Conservation (phyloP, 495 filamentous ascomycete genomes). For the Parachaetomium inaequale region DNA sequence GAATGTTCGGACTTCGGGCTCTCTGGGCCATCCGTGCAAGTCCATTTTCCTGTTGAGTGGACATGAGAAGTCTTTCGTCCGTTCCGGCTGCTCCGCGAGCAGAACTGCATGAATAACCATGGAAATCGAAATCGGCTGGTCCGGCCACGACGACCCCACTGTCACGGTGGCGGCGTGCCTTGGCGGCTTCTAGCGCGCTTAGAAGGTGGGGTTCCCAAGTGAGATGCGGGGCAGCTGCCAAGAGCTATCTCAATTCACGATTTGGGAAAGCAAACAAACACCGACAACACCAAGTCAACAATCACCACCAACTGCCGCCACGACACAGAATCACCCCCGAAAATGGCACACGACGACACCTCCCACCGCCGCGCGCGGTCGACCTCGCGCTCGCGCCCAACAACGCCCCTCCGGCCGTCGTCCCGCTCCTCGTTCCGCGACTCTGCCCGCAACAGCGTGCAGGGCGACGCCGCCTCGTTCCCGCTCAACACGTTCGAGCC, state of each 20-base stretch:
- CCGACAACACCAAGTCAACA: not conserved
- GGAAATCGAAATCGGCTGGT: not conserved
- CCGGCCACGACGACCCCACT: constrained; percentile 2
- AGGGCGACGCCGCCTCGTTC: constrained; percentile 56
- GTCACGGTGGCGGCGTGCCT: not conserved
- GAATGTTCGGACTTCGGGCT: not conserved
- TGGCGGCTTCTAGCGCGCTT: not conserved
- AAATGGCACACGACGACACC: constrained; percentile 22
- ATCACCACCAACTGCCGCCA: not conserved
- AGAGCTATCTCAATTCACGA: not conserved
- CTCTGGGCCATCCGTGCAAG: not conserved
- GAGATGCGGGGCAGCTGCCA: constrained; percentile 13
- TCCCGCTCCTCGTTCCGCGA: constrained; percentile 85
- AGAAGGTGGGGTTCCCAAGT: not conserved
- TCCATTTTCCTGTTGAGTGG: not conserved
- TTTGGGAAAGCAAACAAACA: constrained; percentile 13
- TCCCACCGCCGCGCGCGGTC: constrained; percentile 36
- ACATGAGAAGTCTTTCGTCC: not conserved
- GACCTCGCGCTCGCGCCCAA: constrained; percentile 70
- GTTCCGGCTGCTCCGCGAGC: constrained; percentile 5
- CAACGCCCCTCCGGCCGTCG: constrained; percentile 86
- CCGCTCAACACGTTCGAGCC: constrained; percentile 82
- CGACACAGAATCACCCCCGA: not conserved
- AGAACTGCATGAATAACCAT: not conserved
- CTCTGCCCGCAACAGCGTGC: constrained; percentile 48